Percentiles rank a stretch among this genome's conserved stretches.
Conservation (phyloP, 805 yeast genomes). For the Suhomyces sp. region DNA sequence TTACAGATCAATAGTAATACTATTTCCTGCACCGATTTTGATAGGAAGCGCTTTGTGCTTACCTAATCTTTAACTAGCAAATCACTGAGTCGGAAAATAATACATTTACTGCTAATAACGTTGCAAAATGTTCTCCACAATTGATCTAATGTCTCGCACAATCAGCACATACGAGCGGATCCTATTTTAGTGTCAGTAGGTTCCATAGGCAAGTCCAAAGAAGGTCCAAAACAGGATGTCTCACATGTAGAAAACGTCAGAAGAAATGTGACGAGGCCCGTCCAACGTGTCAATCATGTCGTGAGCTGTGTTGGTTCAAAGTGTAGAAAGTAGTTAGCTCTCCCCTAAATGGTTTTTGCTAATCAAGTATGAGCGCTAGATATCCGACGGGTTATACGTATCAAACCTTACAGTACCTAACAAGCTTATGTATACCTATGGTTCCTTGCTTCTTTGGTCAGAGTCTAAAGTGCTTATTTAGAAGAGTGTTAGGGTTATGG, state of each 20-base stretch:
- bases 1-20: too few species aligned
- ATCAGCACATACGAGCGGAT: too few species aligned
- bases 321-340: neutral
- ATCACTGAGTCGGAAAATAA: too few species aligned
- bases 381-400: neutral
- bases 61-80: too few species aligned
- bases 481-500: neutral
- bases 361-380: neutral
- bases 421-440: neutral
- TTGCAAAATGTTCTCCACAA: too few species aligned
- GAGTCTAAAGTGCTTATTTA: neutral
- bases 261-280: constrained; percentile 14
- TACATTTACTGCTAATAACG: too few species aligned
- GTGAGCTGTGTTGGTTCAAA: neutral
- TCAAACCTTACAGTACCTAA: neutral
- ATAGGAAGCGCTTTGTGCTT: too few species aligned
- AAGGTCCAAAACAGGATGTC: constrained; percentile 12
- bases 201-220: too few species aligned
- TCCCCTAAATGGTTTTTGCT: neutral
- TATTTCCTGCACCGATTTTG: too few species aligned
- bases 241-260: constrained; percentile 9
- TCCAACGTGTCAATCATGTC: constrained; percentile 10
- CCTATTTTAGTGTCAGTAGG: too few species aligned
- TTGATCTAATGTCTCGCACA: too few species aligned
- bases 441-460: neutral